Evolutionary conservation across 192 early-diverging fungal genomes (phyloP), one percentile per base, ranked within the genome.

Genomic region (Coemansia sp.): DNA sequence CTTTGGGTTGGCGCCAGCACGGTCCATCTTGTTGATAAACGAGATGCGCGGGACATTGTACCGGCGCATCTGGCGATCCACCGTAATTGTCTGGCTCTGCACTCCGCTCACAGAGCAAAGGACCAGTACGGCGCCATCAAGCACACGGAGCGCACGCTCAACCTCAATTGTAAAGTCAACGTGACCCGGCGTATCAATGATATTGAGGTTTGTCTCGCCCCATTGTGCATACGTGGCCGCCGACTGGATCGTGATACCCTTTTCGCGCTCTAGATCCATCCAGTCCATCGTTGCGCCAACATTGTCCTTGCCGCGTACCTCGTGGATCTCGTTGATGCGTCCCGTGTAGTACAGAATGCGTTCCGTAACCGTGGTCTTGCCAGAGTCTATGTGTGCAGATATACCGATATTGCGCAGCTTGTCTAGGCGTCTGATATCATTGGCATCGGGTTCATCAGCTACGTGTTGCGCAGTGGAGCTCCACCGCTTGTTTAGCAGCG

Each of bases 231-330:
- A 93, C 15, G 93, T 94, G 23, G 93, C 91, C n/a, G 93, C 93
- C 41, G 89, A 91, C 81, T 93, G 91, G 68, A 94, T 94, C 37
- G 93, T 94, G 68, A 94, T 94, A 40, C 93, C 93, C 81, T 92
- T 90, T 78, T 99, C 97, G 66, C 95, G 87, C 85, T 98, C 97
- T 21, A 98, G 86, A 32, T 98, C 95, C 97, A 99, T 99, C 43
- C 94, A 97, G 84, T 99, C 97, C 97, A 99, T 99, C 72, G 95
- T 98, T 12, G 97, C 97, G 60, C 95, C 97, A 44, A 97, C 94
- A 74, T 89, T 89, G 74, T 94, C 92, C 67, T 86, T 87, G 66
- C 92, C 92, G 68, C 93, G 91, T 39, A 94, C 92, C 68, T 94
- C 92, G 78, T 94, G 93, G 72, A 94, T 94, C 72, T 90, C 89